Percentiles rank a stretch among this genome's conserved stretches.
Evolutionary conservation across 1,284 basidiomycete genomes (phyloP).

Genomic region (Apiotrichum porosum): DNA sequence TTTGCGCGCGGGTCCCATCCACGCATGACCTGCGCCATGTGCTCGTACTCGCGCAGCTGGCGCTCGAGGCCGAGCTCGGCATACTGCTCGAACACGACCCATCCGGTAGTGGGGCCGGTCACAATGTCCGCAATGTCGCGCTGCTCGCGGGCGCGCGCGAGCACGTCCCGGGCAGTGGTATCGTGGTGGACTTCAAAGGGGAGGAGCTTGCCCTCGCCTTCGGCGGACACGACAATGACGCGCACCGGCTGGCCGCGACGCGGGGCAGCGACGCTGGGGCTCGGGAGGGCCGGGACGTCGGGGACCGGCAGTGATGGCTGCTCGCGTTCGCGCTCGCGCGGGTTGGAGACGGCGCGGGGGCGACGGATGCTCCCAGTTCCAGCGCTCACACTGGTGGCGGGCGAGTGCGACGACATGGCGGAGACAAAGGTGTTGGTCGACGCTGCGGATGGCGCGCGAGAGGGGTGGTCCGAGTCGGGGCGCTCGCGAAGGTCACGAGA

Average conservation of each 20-base stretch:
- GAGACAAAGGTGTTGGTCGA: too few relatives aligned
- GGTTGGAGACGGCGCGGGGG: slow-evolving; percentile 7
- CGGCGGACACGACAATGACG: slow-evolving; percentile 3
- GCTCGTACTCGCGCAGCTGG: slow-evolving; percentile 75
- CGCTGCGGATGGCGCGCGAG: too few relatives aligned
- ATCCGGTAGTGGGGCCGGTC: slow-evolving; percentile 21
- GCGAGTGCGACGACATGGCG: too few relatives aligned
- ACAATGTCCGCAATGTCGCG: slow-evolving; percentile 23
- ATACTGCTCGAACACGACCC: slow-evolving; percentile 44
- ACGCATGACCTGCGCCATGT: slow-evolving; percentile 62
- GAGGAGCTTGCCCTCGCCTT: slow-evolving; percentile 8
- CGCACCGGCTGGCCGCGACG: slow-evolving; percentile 6
- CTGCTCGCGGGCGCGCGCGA: slow-evolving; percentile 18
- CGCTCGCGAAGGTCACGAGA: neutral
- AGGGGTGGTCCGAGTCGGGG: too few relatives aligned
- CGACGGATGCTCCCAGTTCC: neutral
- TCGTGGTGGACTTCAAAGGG: slow-evolving; percentile 31
- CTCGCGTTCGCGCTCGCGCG: too few relatives aligned
- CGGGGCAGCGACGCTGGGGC: slow-evolving; percentile 5
- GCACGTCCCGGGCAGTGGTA: slow-evolving; percentile 38
- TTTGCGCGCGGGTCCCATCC: slow-evolving; percentile 78
- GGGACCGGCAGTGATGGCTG: neutral
- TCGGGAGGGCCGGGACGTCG: slow-evolving; percentile 1
- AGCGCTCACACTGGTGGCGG: too few relatives aligned
- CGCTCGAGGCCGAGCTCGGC: slow-evolving; percentile 57